Percentiles rank a stretch among this genome's conserved stretches.
phyloP scores from a whole-genome alignment of 768 basidiomycete species.

The Tylopilus vinaceipallidus region DNA sequence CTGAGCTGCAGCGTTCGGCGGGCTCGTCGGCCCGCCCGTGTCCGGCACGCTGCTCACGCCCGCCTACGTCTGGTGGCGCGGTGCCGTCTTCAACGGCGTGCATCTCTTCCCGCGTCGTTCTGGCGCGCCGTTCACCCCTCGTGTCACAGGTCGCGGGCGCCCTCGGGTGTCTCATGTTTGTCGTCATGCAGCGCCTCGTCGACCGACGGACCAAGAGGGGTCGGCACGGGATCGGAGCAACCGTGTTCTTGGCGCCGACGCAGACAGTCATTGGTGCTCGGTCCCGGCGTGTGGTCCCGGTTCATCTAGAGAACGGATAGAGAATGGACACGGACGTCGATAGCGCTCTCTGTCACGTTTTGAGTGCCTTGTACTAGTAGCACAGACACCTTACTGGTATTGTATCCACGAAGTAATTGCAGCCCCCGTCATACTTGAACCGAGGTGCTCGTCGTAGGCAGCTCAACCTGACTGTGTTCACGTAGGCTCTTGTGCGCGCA shows the following conservation, averaged over 20 bases:
- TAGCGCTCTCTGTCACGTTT: too few species aligned
- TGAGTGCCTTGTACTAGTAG: too few species aligned
- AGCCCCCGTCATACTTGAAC: too few species aligned
- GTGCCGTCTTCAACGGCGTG: constrained; percentile 52
- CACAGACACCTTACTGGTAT: not conserved
- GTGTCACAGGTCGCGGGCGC: constrained; percentile 20
- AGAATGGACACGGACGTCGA: too few species aligned
- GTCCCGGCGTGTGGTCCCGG: too few species aligned
- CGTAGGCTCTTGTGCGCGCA: too few species aligned
- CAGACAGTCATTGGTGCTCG: not conserved
- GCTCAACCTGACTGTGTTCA: too few species aligned
- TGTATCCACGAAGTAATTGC: too few species aligned
- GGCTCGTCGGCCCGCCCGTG: constrained; percentile 43
- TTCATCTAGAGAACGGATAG: too few species aligned
- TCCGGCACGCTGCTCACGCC: constrained; percentile 53
- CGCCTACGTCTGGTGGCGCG: constrained; percentile 57
- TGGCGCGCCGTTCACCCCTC: not conserved
- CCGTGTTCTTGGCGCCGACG: too few species aligned
- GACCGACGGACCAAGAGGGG: constrained; percentile 2
- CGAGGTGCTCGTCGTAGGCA: too few species aligned
- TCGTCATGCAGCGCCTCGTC: constrained; percentile 27
- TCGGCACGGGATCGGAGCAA: not conserved
- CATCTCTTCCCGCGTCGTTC: constrained; percentile 1
- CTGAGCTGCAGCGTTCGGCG: constrained; percentile 24
- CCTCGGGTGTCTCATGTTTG: constrained; percentile 26